These are phyloP conservation scores for Sporothrix brunneoviolacea DNA, from an alignment of 2,329 filamentous ascomycete species.

Conservation along the genomic window DNA sequence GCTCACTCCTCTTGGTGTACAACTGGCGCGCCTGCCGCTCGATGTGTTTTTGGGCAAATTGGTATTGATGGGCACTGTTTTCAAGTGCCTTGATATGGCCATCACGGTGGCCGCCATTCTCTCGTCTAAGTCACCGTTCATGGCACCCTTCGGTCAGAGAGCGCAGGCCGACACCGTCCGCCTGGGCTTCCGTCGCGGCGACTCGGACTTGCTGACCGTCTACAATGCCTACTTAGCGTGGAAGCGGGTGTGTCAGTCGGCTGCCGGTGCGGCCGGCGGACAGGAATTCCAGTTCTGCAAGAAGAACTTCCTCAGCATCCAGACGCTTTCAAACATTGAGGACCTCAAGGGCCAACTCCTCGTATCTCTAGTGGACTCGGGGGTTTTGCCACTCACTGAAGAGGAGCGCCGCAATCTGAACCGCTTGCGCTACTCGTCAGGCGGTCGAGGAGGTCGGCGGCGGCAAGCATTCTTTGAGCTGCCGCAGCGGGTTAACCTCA, in stretches of 20 bases:
- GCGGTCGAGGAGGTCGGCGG: conserved; percentile 50
- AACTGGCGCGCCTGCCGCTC: conserved; percentile 80
- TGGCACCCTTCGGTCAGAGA: conserved; percentile 76
- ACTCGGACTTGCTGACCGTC: conserved; percentile 85
- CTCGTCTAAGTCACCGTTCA: conserved; percentile 90
- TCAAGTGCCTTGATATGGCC: conserved; percentile 85
- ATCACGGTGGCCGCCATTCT: conserved; percentile 89
- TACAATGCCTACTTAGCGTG: conserved; percentile 92
- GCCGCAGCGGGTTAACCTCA: conserved; percentile 64
- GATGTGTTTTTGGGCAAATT: conserved; percentile 95
- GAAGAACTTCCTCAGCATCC: conserved; percentile 88
- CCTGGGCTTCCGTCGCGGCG: conserved; percentile 71
- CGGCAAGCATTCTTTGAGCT: conserved; percentile 71
- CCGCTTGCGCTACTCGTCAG: conserved; percentile 55
- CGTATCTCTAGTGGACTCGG: conserved; percentile 76
- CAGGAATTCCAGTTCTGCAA: conserved; percentile 87
- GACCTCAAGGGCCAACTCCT: conserved; percentile 91
- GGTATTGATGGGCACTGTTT: conserved; percentile 77
- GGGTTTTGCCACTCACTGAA: conserved; percentile 67
- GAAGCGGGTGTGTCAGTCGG: conserved; percentile 71
- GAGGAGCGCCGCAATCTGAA: conserved; percentile 66
- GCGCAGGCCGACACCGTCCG: conserved; percentile 75
- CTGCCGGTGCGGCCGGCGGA: conserved; percentile 40
- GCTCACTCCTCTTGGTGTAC: conserved; percentile 76
- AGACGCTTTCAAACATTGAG: conserved; percentile 85